Percentiles rank a stretch among this genome's conserved stretches.
phyloP scores from a whole-genome alignment of 2,329 filamentous ascomycete species.

The Alternaria arborescens region DNA sequence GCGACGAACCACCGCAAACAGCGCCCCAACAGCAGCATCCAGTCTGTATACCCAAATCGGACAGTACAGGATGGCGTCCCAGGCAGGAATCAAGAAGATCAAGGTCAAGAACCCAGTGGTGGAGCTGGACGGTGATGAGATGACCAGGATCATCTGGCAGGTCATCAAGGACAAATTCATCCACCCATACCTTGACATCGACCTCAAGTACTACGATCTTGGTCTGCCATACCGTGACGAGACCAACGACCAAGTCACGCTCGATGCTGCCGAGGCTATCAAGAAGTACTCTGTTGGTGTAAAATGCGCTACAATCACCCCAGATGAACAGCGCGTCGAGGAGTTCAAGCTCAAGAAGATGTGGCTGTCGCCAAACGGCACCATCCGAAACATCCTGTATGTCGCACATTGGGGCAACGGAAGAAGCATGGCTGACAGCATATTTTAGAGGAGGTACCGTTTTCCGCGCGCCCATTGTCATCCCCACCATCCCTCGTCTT shows the following conservation, averaged over 20 bases:
- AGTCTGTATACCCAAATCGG: constrained; percentile 19
- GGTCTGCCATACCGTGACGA: constrained; percentile 94
- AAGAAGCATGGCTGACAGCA: constrained; percentile 26
- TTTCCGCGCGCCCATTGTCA: constrained; percentile 98
- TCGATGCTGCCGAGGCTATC: constrained; percentile 95
- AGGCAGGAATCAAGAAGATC: constrained; percentile 93
- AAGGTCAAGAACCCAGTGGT: constrained; percentile 99
- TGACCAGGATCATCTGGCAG: constrained; percentile 99
- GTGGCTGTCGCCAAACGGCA: constrained; percentile 99
- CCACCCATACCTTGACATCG: constrained; percentile 92
- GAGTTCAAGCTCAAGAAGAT: constrained; percentile 99
- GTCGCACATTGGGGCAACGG: constrained; percentile 21
- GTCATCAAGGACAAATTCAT: constrained; percentile 99
- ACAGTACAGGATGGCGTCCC: constrained; percentile 46
- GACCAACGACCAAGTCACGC: constrained; percentile 94
- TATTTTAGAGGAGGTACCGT: constrained; percentile 80
- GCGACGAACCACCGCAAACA: constrained; percentile 24
- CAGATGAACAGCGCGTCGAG: constrained; percentile 93
- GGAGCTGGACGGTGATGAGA: constrained; percentile 92
- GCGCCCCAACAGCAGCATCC: constrained; percentile 11
- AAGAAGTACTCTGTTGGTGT: constrained; percentile 99
- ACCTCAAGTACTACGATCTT: constrained; percentile 97
- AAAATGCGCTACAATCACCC: constrained; percentile 99
- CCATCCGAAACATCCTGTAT: constrained; percentile 71
- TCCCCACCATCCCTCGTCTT: constrained; percentile 88